Evolutionary conservation across 306 rosid species (phyloP).

Genomic region (Sicyos edulis): DNA sequence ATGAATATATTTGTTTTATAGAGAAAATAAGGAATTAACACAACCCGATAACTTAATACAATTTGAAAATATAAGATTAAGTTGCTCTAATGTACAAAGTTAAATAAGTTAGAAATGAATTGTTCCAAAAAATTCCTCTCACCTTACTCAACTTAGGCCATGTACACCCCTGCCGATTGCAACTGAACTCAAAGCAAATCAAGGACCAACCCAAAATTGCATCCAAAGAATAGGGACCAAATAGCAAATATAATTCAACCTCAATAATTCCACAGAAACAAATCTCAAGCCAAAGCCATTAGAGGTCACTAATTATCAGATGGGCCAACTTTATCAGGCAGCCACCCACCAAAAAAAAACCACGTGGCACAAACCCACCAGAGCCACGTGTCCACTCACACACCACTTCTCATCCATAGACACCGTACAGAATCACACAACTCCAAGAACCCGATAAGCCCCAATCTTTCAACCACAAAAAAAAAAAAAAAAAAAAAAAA

Average conservation of each 20-base stretch:
- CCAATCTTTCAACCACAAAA: conserved; percentile 7
- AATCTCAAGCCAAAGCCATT: not conserved
- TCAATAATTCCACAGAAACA: not conserved
- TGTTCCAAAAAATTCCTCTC: too few species aligned
- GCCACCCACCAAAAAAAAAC: not conserved
- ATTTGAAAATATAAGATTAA: too few species aligned
- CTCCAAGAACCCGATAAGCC: conserved; percentile 12
- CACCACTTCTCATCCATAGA: conserved; percentile 30
- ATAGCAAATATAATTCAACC: not conserved
- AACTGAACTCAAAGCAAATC: not conserved
- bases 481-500: not conserved
- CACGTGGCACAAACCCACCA: conserved; percentile 24
- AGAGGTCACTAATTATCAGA: not conserved
- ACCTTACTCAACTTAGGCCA: too few species aligned
- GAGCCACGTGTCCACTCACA: conserved; percentile 17
- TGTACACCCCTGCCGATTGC: not conserved
- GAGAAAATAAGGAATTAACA: too few species aligned
- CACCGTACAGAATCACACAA: conserved; percentile 4
- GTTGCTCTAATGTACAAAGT: too few species aligned
- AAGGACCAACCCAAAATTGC: not conserved
- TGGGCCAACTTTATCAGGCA: not conserved
- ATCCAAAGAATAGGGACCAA: not conserved
- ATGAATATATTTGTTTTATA: too few species aligned
- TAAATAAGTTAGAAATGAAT: too few species aligned
- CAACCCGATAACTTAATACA: too few species aligned